A percentile compares a stretch with the other conserved stretches of the same genome.
Conservation (phyloP, 2,329 filamentous ascomycete genomes). For the Aspergillus sp. region DNA sequence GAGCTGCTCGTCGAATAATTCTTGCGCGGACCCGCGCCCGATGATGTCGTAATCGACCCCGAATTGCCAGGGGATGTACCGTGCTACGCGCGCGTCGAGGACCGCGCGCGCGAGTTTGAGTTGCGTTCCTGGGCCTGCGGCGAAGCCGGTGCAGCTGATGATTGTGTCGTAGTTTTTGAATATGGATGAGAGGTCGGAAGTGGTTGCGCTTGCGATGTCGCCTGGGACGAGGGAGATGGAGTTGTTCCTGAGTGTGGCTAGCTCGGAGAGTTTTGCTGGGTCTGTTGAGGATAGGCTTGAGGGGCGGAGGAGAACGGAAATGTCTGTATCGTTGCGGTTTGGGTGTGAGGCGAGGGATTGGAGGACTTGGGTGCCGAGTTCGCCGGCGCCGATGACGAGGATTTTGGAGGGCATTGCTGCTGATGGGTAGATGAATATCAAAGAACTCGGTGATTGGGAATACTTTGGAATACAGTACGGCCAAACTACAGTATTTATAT, state of each 20-base stretch:
- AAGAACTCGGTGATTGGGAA: no score
- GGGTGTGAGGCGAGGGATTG: slow-evolving; percentile 56
- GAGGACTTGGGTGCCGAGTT: slow-evolving; percentile 65
- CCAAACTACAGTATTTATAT: no score
- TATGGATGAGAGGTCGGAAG: slow-evolving; percentile 44
- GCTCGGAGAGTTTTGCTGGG: slow-evolving; percentile 8
- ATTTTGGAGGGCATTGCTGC: slow-evolving; percentile 36
- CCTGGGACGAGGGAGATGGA: slow-evolving; percentile 49
- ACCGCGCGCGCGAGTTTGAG: slow-evolving; percentile 62
- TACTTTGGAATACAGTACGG: no score
- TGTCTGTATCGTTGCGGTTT: slow-evolving; percentile 34
- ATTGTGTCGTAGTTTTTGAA: slow-evolving; percentile 51
- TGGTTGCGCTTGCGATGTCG: slow-evolving; percentile 46
- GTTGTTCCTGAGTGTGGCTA: background rate
- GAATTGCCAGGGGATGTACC: slow-evolving; percentile 75
- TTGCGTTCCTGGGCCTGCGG: slow-evolving; percentile 59
- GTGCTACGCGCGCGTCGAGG: slow-evolving; percentile 53
- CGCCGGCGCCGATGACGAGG: slow-evolving; percentile 69
- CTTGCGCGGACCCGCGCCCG: slow-evolving; percentile 62
- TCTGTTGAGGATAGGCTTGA: slow-evolving; percentile 45
- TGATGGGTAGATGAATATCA: background rate
- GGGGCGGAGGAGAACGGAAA: slow-evolving; percentile 61
- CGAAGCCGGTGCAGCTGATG: slow-evolving; percentile 66
- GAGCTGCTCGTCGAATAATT: slow-evolving; percentile 71
- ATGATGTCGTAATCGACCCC: slow-evolving; percentile 73